phyloP scores from a whole-genome alignment of 441 rosid species.

The Aquilaria agallochum region DNA sequence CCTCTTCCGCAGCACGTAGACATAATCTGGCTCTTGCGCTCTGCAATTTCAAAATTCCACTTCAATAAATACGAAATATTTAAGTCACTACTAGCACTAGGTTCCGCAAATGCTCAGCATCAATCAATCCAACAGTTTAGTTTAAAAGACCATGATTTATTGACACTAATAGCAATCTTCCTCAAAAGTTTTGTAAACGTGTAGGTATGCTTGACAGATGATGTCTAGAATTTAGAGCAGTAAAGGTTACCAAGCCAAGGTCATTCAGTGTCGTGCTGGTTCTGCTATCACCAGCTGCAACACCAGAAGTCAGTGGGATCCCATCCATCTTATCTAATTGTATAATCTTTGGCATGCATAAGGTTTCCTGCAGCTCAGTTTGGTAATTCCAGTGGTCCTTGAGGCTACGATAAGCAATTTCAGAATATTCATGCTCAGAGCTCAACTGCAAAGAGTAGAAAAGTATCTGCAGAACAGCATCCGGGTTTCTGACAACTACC shows the following conservation, averaged over 20 bases:
- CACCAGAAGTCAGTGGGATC: conserved; percentile 32
- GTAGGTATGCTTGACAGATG: background rate
- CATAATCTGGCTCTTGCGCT: conserved; percentile 54
- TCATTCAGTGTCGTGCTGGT: conserved; percentile 29
- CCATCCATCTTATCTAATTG: conserved; percentile 26
- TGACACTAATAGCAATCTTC: background rate
- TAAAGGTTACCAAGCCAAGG: conserved; percentile 58
- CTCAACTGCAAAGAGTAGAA: conserved; percentile 54
- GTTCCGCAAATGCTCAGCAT: background rate
- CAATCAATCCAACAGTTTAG: background rate
- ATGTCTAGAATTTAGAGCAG: background rate
- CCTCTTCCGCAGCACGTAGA: conserved; percentile 54
- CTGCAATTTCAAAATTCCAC: conserved; percentile 29
- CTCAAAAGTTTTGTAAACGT: background rate
- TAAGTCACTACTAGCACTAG: background rate
- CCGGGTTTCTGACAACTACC: conserved; percentile 55
- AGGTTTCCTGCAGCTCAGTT: conserved; percentile 27
- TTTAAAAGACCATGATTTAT: background rate
- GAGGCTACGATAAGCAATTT: conserved; percentile 36
- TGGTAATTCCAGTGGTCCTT: conserved; percentile 41
- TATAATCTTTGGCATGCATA: conserved; percentile 20
- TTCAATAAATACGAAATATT: too few relatives aligned
- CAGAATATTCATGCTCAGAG: conserved; percentile 25
- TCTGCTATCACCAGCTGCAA: conserved; percentile 13
- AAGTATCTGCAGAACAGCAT: conserved; percentile 68